phyloP scores from a whole-genome alignment of 1,284 basidiomycete species.

The Heterobasidion annosum region DNA sequence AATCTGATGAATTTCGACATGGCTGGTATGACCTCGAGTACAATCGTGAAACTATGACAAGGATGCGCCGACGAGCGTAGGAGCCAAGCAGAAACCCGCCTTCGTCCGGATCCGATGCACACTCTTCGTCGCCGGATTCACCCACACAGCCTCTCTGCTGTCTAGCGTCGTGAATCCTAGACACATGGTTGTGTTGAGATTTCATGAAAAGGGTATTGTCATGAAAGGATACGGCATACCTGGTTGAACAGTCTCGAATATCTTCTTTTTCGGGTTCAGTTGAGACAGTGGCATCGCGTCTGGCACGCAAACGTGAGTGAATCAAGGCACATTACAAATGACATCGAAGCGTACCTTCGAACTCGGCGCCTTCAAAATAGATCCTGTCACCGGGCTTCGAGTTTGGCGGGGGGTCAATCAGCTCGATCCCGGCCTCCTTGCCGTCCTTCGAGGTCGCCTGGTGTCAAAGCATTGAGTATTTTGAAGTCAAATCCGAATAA shows the following conservation, averaged over 20 bases:
- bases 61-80: constrained; percentile 78
- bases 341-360: constrained; percentile 43
- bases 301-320: constrained; percentile 20
- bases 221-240: constrained; percentile 28
- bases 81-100: constrained; percentile 75
- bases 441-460: constrained; percentile 85
- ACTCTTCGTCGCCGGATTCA: constrained; percentile 75
- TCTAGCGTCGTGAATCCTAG: constrained; percentile 83
- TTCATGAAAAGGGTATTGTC: background rate
- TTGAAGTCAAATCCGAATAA: background rate
- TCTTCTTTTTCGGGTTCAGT: constrained; percentile 96
- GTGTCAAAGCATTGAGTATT: background rate
- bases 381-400: constrained; percentile 86
- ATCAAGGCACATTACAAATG: background rate
- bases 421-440: constrained; percentile 86
- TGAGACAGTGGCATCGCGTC: constrained; percentile 68
- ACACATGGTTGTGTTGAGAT: background rate
- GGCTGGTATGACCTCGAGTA: background rate
- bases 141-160: constrained; percentile 83
- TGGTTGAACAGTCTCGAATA: constrained; percentile 92
- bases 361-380: constrained; percentile 86
- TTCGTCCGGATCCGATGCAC: constrained; percentile 82
- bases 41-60: constrained; percentile 53
- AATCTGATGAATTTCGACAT: background rate
- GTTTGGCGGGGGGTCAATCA: constrained; percentile 81